These are phyloP conservation scores for Usnea hakonensis DNA, from an alignment of 495 filamentous ascomycete species.

Conservation along the genomic window DNA sequence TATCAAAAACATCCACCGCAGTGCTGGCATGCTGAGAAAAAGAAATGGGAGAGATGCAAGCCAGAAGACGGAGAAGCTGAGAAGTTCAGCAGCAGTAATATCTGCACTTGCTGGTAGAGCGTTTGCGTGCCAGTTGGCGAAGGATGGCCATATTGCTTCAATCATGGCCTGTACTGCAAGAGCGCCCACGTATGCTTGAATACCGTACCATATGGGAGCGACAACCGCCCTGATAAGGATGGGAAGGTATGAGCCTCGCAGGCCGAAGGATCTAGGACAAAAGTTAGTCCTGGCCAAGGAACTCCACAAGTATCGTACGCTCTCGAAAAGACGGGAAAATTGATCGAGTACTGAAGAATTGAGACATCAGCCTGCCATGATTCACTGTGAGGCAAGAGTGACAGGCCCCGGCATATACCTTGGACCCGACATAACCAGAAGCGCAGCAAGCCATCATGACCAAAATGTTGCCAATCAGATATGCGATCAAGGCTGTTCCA, in stretches of 20 bases:
- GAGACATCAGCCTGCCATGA: no score
- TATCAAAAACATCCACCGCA: conserved; percentile 50
- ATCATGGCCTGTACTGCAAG: conserved; percentile 44
- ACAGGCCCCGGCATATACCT: no score
- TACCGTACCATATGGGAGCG: conserved; percentile 21
- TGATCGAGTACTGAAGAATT: conserved; percentile 13
- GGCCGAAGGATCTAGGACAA: background rate
- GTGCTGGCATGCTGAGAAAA: conserved; percentile 45
- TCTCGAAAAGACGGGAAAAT: conserved; percentile 10
- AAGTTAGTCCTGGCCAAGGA: background rate
- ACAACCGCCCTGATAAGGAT: conserved; percentile 5
- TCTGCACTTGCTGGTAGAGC: conserved; percentile 34
- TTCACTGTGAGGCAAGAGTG: no score
- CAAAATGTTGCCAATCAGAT: conserved; percentile 11
- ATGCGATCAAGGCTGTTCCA: conserved; percentile 6
- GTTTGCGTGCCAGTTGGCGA: conserved; percentile 31
- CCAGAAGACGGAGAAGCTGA: conserved; percentile 34
- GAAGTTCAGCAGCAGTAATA: conserved; percentile 39
- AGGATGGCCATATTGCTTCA: conserved; percentile 51
- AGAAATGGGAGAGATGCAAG: conserved; percentile 35
- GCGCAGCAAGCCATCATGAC: conserved; percentile 19
- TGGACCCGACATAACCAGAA: conserved; percentile 38
- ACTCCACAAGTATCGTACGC: conserved; percentile 1
- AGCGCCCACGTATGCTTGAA: conserved; percentile 38
- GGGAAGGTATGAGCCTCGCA: conserved; percentile 6